Conservation (phyloP, 345 rosid species). For the Populus tremula region DNA sequence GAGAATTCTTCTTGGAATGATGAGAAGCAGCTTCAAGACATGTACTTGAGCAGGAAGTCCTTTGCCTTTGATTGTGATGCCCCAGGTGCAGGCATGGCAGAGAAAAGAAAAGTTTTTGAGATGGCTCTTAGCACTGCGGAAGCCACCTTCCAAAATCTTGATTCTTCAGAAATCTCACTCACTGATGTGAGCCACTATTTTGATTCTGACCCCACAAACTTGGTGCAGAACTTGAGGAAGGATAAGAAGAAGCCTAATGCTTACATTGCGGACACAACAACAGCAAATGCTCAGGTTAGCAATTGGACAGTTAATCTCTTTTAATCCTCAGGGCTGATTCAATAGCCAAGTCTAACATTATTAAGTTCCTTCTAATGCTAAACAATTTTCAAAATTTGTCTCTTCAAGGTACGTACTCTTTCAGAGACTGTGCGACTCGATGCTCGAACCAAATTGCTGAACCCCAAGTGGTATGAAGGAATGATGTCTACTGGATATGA, state of each 20-base stretch:
- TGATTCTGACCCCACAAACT: constrained; percentile 91
- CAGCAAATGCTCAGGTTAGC: constrained; percentile 92
- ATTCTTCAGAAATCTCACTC: constrained; percentile 90
- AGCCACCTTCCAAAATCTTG: constrained; percentile 96
- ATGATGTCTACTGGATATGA: constrained; percentile 96
- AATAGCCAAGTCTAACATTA: background rate
- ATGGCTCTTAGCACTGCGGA: constrained; percentile 96
- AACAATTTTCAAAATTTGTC: constrained; percentile 13
- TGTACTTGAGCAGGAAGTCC: constrained; percentile 96
- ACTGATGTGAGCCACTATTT: constrained; percentile 99
- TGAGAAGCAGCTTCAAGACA: constrained; percentile 99
- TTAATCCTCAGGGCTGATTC: background rate
- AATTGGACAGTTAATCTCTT: background rate
- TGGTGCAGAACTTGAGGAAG: constrained; percentile 87
- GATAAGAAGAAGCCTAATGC: constrained; percentile 91
- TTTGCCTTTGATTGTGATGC: constrained; percentile 93
- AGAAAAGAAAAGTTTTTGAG: constrained; percentile 86
- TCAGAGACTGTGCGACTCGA: constrained; percentile 88
- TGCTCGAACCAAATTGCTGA: constrained; percentile 86
- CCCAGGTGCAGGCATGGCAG: constrained; percentile 92
- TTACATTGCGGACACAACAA: constrained; percentile 92
- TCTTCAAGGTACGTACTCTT: constrained; percentile 72
- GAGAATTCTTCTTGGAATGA: constrained; percentile 99
- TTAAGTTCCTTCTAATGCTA: background rate
- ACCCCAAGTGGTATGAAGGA: constrained; percentile 99